Conservation (phyloP, 768 basidiomycete genomes). For the Plicaturopsis crispa region DNA sequence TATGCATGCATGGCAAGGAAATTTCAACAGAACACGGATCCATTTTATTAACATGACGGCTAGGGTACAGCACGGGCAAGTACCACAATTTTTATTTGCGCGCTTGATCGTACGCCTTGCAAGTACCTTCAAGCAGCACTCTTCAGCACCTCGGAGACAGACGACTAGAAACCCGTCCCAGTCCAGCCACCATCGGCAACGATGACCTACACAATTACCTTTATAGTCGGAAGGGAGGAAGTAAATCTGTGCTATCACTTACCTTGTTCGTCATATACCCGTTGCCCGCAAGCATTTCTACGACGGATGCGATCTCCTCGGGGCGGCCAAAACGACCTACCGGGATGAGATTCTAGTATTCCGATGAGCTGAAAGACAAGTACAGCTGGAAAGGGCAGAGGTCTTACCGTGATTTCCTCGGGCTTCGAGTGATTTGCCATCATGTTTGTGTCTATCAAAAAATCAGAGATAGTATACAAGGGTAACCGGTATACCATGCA, state of each 20-base stretch:
- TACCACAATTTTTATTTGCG: too few species aligned
- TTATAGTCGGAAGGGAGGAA: not conserved
- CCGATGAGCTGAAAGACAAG: not conserved
- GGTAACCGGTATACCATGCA: too few species aligned
- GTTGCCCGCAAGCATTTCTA: conserved; percentile 41
- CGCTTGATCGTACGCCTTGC: too few species aligned
- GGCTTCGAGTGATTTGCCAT: conserved; percentile 33
- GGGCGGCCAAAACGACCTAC: conserved; percentile 44
- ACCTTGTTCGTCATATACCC: conserved; percentile 55
- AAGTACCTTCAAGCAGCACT: too few species aligned
- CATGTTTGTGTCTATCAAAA: conserved; percentile 37
- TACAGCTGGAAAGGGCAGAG: not conserved
- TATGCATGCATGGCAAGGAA: too few species aligned
- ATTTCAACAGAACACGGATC: too few species aligned
- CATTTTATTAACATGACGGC: too few species aligned
- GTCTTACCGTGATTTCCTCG: conserved; percentile 23
- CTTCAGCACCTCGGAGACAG: too few species aligned
- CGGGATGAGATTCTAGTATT: conserved; percentile 34
- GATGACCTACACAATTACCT: conserved; percentile 25
- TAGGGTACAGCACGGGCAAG: too few species aligned
- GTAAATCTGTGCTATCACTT: conserved; percentile 2
- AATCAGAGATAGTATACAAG: not conserved
- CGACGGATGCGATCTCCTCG: conserved; percentile 43
- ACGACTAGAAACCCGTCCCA: conserved; percentile 32
- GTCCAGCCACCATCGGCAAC: conserved; percentile 41